Conservation (phyloP, 2,329 filamentous ascomycete genomes). For the Penicillium sp. region DNA sequence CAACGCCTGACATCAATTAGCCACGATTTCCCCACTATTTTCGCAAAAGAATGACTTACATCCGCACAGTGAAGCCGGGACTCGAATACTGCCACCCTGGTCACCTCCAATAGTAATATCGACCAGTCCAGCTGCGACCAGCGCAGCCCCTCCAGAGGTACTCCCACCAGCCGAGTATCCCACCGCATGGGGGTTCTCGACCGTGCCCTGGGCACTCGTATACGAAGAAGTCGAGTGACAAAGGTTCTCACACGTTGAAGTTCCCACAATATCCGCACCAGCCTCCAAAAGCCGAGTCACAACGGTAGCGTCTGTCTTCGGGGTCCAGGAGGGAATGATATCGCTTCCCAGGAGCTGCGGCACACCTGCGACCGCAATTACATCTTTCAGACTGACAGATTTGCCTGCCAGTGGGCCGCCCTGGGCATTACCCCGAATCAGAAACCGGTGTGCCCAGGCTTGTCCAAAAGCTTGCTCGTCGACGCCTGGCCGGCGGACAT, state of each 20-base stretch:
- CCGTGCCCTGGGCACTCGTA: constrained; percentile 29
- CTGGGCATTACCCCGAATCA: constrained; percentile 41
- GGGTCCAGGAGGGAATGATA: constrained; percentile 52
- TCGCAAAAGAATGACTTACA: constrained; percentile 15
- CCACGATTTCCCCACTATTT: too few relatives aligned
- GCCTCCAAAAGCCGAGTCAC: constrained; percentile 54
- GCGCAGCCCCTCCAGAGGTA: constrained; percentile 30
- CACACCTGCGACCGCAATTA: constrained; percentile 56
- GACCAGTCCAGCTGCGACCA: constrained; percentile 27
- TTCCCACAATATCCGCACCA: constrained; percentile 54
- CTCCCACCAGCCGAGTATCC: constrained; percentile 34
- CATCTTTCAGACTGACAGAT: constrained; percentile 56
- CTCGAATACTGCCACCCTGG: constrained; percentile 35
- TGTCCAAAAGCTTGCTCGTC: constrained; percentile 50
- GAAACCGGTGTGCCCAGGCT: constrained; percentile 55
- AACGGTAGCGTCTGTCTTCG: constrained; percentile 56
- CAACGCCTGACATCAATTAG: constrained; percentile 31
- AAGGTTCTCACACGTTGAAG: constrained; percentile 56
- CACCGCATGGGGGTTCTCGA: constrained; percentile 30
- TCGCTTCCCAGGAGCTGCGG: constrained; percentile 57
- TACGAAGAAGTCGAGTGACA: constrained; percentile 40
- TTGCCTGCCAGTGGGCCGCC: constrained; percentile 43
- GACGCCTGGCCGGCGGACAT: constrained; percentile 42
- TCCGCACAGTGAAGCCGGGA: constrained; percentile 47
- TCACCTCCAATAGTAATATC: constrained; percentile 37